A percentile compares a stretch with the other conserved stretches of the same genome.
phyloP scores from a whole-genome alignment of 2,329 filamentous ascomycete species.

The Ophiostoma fasciatum region DNA sequence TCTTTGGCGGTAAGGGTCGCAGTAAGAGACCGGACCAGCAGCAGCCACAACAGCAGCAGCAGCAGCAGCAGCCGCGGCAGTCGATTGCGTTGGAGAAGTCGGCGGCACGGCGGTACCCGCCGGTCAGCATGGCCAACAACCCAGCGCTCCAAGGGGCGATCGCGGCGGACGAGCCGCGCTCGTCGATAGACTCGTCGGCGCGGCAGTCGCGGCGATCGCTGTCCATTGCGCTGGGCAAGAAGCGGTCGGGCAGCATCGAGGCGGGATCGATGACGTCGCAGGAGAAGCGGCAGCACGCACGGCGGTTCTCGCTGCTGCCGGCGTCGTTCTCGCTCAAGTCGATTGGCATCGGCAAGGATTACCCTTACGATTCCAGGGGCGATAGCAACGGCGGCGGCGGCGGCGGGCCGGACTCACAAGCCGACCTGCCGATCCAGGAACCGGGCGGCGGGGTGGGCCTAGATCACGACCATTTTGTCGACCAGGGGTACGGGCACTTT shows the following conservation, averaged over 20 bases:
- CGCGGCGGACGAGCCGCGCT: constrained; percentile 25
- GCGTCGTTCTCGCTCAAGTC: constrained; percentile 48
- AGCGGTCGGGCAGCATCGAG: constrained; percentile 50
- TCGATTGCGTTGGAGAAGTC: constrained; percentile 28
- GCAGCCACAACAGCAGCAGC: too few relatives aligned
- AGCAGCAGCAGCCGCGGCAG: too few relatives aligned
- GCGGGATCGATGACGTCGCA: constrained; percentile 41
- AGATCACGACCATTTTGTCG: too few relatives aligned
- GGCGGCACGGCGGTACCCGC: constrained; percentile 58
- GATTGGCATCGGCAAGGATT: constrained; percentile 44
- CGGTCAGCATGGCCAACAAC: constrained; percentile 68
- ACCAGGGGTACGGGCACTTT: too few relatives aligned
- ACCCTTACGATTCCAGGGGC: constrained; percentile 26
- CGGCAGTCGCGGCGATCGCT: constrained; percentile 52
- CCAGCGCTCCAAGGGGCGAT: constrained; percentile 21
- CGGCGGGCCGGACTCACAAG: constrained; percentile 35
- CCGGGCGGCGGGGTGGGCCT: too few relatives aligned
- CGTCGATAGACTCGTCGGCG: constrained; percentile 50
- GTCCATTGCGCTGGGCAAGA: constrained; percentile 53
- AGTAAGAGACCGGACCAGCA: constrained; percentile 33
- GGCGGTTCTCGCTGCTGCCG: constrained; percentile 58
- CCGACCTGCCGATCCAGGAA: constrained; percentile 37
- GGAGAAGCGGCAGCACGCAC: constrained; percentile 37
- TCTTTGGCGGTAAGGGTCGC: constrained; percentile 52
- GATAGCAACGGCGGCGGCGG: constrained; percentile 1